Evolutionary conservation across 139 green algal genomes (phyloP), one percentile per base, ranked within the genome.

Genomic region (Pseudopediastrum boryanum): DNA sequence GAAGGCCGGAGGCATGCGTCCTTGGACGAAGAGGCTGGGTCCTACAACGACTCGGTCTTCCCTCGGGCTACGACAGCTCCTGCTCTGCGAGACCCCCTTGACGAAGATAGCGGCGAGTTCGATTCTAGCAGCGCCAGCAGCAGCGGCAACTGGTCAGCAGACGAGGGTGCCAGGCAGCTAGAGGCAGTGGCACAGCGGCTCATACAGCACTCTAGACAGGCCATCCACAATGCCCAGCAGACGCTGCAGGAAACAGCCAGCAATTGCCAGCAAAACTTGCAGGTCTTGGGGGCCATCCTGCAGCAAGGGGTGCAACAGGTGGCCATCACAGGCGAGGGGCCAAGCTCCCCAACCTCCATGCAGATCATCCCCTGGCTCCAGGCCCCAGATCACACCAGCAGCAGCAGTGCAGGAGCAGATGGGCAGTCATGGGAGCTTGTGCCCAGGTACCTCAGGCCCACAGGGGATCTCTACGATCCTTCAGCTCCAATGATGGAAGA

Each of bases 231-330:
- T 31, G 85, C 85, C 42, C 87, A 90, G 77, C 54, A 70, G 42
- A 85, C 81, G 70, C 77, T 92, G 50, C 85, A 91, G 80, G 68
- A 88, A 66, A 92, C 88, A 2, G 88, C 88, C 2, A 74, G 43
- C 36, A 90, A 89, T 75, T 92, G 88, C 78, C 80, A 87, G 46
- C 77, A 88, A 23, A 92, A 92, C 75, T 65, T 92, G 36, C 88
- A 89, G 39, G 84, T 70, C 0, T 77, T 92, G 0, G 71, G 83
- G 4, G 77, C 56, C 13, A 68, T 85, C 12, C 67, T 92, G 29
- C 83, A 89, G 71, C 80, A 84, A 33, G 74, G 83, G 51, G 41
- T 83, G 19, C 63, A 78, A 21, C 58, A 74, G 48, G 81, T 48
- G 51, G 21, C 41, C 48, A 65, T 54, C 79, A 42, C 23, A 9